Conservation (phyloP, 176 grass and related monocot genomes). For the Thinopyrum elongatum region DNA sequence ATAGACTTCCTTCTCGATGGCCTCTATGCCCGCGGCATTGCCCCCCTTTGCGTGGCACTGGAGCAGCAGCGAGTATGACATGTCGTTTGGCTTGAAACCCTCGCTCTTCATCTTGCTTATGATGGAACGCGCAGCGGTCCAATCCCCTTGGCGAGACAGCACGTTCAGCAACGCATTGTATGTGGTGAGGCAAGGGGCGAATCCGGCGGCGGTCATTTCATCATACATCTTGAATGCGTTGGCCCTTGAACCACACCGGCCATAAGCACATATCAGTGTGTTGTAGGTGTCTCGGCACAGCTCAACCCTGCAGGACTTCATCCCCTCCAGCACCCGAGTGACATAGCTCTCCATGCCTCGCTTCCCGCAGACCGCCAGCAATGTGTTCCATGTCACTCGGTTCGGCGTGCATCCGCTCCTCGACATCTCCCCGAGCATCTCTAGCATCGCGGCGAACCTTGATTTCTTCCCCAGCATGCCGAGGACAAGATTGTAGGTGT, state of each 20-base stretch:
- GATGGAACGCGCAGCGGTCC: conserved; percentile 45
- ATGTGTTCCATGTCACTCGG: conserved; percentile 86
- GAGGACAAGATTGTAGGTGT: conserved; percentile 70
- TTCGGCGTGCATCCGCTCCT: conserved; percentile 66
- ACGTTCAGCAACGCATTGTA: conserved; percentile 81
- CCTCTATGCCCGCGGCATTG: conserved; percentile 46
- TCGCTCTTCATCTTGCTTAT: conserved; percentile 65
- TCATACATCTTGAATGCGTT: conserved; percentile 77
- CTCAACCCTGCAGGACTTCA: conserved; percentile 70
- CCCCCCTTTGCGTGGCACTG: conserved; percentile 66
- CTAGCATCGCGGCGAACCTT: conserved; percentile 56
- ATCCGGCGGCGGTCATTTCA: conserved; percentile 70
- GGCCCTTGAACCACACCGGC: conserved; percentile 58
- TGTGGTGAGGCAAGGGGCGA: conserved; percentile 65
- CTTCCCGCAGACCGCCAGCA: conserved; percentile 77
- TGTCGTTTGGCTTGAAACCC: conserved; percentile 78
- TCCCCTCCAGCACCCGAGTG: conserved; percentile 56
- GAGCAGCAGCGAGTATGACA: conserved; percentile 69
- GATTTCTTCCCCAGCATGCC: conserved; percentile 87
- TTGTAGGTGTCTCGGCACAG: conserved; percentile 69
- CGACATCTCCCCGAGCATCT: conserved; percentile 71
- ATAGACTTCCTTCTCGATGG: conserved; percentile 71
- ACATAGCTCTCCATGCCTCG: conserved; percentile 70
- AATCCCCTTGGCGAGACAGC: conserved; percentile 69
- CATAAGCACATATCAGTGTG: conserved; percentile 81